Conservation (phyloP, 1,284 basidiomycete genomes). For the Rhodotorula mucilaginosa region DNA sequence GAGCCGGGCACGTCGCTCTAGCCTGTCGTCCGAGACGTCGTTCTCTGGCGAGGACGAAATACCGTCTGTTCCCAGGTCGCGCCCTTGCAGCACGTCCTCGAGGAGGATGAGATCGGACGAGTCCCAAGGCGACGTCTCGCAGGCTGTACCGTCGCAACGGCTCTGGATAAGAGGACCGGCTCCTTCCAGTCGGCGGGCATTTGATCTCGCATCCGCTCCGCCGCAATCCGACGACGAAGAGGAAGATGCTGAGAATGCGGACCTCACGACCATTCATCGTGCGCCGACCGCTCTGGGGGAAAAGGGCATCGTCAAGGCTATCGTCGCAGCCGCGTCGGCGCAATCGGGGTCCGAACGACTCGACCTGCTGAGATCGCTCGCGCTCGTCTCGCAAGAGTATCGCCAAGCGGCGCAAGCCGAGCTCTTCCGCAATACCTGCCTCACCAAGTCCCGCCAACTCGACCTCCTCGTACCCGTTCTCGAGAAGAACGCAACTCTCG, state of each 20-base stretch:
- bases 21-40: background rate
- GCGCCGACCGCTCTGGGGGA: background rate
- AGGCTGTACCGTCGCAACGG: background rate
- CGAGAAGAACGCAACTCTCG: background rate
- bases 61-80: background rate
- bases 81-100: background rate
- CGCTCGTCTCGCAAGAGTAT: conserved; percentile 12
- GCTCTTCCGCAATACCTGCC: background rate
- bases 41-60: background rate
- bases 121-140: background rate
- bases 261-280: background rate
- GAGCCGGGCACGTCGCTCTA: background rate
- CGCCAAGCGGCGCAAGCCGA: background rate
- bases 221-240: background rate
- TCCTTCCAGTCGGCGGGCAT: background rate
- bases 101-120: no score
- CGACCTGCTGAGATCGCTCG: background rate
- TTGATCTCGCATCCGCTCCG: background rate
- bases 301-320: background rate
- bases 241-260: background rate
- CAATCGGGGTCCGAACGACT: background rate
- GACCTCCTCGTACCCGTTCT: background rate
- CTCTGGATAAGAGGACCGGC: background rate
- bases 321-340: background rate
- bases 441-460: background rate